A percentile compares a stretch with the other conserved stretches of the same genome.
phyloP scores from a whole-genome alignment of 139 green algal species.

The Volvox reticuliferus region DNA sequence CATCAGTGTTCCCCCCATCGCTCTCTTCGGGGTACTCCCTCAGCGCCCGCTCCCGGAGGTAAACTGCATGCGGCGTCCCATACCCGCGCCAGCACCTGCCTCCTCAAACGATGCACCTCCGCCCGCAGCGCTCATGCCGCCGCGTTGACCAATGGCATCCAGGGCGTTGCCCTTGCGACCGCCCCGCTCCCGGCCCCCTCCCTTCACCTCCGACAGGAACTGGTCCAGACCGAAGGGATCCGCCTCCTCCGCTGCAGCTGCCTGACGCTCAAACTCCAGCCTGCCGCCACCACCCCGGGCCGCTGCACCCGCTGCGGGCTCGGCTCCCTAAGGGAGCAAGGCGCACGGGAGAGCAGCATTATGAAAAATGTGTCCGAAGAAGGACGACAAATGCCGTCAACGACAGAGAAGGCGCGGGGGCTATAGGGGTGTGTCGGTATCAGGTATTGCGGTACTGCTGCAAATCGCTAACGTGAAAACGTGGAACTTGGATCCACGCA shows the following conservation, averaged over 20 bases:
- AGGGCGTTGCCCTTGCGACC: constrained; percentile 57
- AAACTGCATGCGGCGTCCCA: constrained; percentile 64
- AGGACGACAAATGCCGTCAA: no score
- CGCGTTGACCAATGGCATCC: constrained; percentile 74
- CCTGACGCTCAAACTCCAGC: constrained; percentile 92
- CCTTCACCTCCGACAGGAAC: constrained; percentile 84
- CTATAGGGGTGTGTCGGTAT: no score
- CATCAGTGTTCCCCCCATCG: no score
- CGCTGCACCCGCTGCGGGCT: constrained; percentile 29
- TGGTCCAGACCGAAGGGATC: constrained; percentile 97
- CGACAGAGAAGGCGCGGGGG: no score
- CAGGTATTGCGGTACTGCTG: no score
- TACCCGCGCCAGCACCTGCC: constrained; percentile 49
- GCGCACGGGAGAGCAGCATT: not conserved
- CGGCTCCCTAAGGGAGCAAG: constrained; percentile 23
- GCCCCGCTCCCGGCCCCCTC: constrained; percentile 56
- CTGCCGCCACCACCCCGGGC: constrained; percentile 51
- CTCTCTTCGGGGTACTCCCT: not conserved
- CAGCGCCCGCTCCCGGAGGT: constrained; percentile 34
- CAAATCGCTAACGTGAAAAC: no score
- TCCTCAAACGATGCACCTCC: constrained; percentile 75
- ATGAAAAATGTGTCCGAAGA: not conserved
- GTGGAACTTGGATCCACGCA: no score
- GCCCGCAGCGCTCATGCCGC: constrained; percentile 79
- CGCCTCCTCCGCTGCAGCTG: constrained; percentile 69